A percentile compares a stretch with the other conserved stretches of the same genome.
phyloP scores from a whole-genome alignment of 805 yeast genomes.

The Helenozyma rhizophorensis region DNA sequence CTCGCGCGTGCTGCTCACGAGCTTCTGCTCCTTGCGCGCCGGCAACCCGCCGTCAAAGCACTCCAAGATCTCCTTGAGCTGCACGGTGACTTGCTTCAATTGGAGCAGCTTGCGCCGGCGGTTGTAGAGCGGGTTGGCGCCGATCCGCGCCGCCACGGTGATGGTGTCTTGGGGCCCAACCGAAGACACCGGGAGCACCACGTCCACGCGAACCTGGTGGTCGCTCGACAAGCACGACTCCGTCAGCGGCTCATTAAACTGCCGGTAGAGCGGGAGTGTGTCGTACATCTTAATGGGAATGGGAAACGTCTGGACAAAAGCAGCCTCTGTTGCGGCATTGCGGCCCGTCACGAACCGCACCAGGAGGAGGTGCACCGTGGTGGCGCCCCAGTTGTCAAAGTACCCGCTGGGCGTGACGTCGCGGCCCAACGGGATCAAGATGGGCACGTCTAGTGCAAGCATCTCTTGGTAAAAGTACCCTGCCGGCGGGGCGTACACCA shows the following conservation, averaged over 20 bases:
- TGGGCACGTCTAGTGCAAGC: conserved; percentile 56
- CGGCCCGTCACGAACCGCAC: conserved; percentile 34
- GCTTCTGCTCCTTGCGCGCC: conserved; percentile 41
- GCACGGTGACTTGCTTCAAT: conserved; percentile 43
- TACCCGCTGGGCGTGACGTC: conserved; percentile 52
- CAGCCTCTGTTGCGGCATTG: conserved; percentile 24
- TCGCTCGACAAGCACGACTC: conserved; percentile 46
- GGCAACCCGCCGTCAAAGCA: conserved; percentile 49
- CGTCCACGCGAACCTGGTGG: conserved; percentile 42
- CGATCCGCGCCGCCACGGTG: conserved; percentile 33
- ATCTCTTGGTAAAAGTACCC: conserved; percentile 38
- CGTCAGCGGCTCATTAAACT: conserved; percentile 49
- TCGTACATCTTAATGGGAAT: conserved; percentile 54
- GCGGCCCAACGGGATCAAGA: conserved; percentile 52
- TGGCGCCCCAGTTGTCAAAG: conserved; percentile 43
- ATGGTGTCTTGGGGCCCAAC: conserved; percentile 57
- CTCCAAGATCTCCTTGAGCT: conserved; percentile 51
- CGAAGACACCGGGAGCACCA: conserved; percentile 46
- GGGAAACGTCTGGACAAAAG: conserved; percentile 38
- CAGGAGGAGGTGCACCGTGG: conserved; percentile 43
- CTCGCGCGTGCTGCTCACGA: conserved; percentile 31
- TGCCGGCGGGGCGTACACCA: conserved; percentile 34
- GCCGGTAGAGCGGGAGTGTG: conserved; percentile 50
- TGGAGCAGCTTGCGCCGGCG: conserved; percentile 28
- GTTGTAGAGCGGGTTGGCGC: conserved; percentile 34